phyloP scores from a whole-genome alignment of 2,329 filamentous ascomycete species.

The Alternaria triticina region DNA sequence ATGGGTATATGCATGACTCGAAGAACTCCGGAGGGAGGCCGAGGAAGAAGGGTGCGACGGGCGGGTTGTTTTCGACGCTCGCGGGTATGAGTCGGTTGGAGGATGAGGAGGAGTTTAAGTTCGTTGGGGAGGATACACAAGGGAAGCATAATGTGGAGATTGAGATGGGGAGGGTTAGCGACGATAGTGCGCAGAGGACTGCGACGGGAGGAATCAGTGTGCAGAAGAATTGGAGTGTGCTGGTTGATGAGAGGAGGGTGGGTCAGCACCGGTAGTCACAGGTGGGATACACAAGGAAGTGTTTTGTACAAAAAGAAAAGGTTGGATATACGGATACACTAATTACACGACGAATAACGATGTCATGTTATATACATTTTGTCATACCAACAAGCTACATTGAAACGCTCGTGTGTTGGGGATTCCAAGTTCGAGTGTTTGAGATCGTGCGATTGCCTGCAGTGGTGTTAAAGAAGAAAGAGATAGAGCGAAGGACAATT shows the following conservation, averaged over 20 bases:
- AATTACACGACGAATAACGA: neutral
- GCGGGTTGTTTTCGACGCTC: slow-evolving; percentile 28
- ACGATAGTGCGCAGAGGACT: slow-evolving; percentile 7
- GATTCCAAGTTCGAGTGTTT: neutral
- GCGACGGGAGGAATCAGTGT: slow-evolving; percentile 3
- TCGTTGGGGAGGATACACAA: slow-evolving; percentile 9
- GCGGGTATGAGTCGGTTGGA: slow-evolving; percentile 23
- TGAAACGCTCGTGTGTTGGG: neutral
- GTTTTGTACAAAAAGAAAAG: neutral
- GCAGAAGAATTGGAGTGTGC: slow-evolving; percentile 14
- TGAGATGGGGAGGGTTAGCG: slow-evolving; percentile 12
- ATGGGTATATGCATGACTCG: neutral
- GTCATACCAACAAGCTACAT: neutral
- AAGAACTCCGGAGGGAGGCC: slow-evolving; percentile 4
- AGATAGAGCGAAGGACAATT: neutral
- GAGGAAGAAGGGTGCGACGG: slow-evolving; percentile 29
- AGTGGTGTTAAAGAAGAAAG: no score
- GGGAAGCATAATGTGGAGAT: slow-evolving; percentile 17
- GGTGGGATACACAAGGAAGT: neutral
- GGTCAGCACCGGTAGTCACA: neutral
- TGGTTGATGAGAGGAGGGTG: slow-evolving; percentile 8
- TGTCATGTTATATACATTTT: neutral
- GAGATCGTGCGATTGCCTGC: neutral
- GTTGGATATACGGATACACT: neutral
- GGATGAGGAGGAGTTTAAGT: slow-evolving; percentile 24